A percentile compares a stretch with the other conserved stretches of the same genome.
Evolutionary conservation across 1,139 yeast genomes (phyloP).

Genomic region (Kodamaea sp.): DNA sequence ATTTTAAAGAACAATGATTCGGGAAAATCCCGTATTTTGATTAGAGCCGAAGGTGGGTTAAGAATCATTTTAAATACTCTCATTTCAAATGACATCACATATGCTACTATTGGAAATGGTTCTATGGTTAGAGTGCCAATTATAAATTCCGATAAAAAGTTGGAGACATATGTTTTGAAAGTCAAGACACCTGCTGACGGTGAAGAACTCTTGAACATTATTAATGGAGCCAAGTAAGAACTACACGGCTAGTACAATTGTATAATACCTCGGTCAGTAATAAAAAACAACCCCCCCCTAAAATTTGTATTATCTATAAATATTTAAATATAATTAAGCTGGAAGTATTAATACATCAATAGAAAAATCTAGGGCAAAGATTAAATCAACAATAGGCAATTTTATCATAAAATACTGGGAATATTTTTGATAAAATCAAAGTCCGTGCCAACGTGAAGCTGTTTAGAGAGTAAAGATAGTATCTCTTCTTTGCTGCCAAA

Average conservation of each 20-base stretch:
- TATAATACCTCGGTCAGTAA: background rate
- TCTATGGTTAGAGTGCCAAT: constrained; percentile 58
- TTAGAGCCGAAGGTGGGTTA: constrained; percentile 87
- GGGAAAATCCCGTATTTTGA: constrained; percentile 62
- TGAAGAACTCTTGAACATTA: constrained; percentile 49
- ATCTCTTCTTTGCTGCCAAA: constrained; percentile 51
- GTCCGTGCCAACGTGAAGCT: constrained; percentile 47
- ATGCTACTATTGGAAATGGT: constrained; percentile 57
- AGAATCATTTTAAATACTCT: constrained; percentile 70
- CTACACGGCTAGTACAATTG: background rate
- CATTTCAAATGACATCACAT: constrained; percentile 49
- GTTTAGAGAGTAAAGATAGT: constrained; percentile 21
- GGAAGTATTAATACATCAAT: constrained; percentile 1
- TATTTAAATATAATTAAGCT: background rate
- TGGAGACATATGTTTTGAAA: constrained; percentile 61
- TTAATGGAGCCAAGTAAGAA: constrained; percentile 36
- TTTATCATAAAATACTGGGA: constrained; percentile 18
- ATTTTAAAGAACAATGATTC: constrained; percentile 58
- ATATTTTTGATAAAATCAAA: constrained; percentile 45
- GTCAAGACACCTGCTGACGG: constrained; percentile 75
- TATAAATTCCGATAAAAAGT: constrained; percentile 37
- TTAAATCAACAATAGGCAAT: background rate
- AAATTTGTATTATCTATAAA: background rate
- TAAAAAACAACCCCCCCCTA: background rate
- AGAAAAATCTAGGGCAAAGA: background rate